Evolutionary conservation across 148 eudicot species (phyloP).

Genomic region (Spergularia bocconei): DNA sequence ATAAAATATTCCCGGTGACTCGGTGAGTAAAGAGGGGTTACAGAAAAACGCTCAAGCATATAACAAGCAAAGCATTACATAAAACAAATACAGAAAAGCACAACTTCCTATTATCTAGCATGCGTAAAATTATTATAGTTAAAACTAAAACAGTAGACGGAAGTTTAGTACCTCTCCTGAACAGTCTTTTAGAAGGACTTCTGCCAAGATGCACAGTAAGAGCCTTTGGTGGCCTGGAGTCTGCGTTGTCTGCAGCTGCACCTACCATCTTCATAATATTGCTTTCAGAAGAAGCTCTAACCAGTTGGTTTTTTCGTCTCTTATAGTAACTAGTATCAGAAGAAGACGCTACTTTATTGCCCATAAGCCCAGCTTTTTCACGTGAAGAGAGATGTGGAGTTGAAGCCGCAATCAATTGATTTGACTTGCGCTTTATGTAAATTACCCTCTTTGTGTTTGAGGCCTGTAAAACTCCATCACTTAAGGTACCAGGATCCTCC

Average conservation of each 20-base stretch:
- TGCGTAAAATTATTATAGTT: neutral
- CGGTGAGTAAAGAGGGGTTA: neutral
- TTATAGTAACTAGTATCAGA: slow-evolving; percentile 67
- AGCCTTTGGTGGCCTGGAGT: slow-evolving; percentile 30
- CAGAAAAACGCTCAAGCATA: neutral
- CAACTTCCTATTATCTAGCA: neutral
- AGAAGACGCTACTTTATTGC: slow-evolving; percentile 33
- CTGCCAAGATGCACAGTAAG: slow-evolving; percentile 29
- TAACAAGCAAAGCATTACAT: neutral
- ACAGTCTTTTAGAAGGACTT: slow-evolving; percentile 40
- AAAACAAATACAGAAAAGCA: neutral
- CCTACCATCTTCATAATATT: slow-evolving; percentile 31
- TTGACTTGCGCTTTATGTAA: slow-evolving; percentile 68
- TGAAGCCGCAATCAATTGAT: slow-evolving; percentile 82
- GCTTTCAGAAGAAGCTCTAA: slow-evolving; percentile 60
- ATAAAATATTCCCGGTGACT: neutral
- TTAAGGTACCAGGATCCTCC: slow-evolving; percentile 39
- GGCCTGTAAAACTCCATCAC: slow-evolving; percentile 42
- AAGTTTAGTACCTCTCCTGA: slow-evolving; percentile 43
- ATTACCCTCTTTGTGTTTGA: slow-evolving; percentile 33
- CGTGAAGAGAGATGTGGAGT: slow-evolving; percentile 23
- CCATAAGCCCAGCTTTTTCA: slow-evolving; percentile 35
- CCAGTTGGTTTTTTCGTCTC: slow-evolving; percentile 73
- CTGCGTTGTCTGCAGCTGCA: slow-evolving; percentile 25
- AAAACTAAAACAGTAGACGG: neutral